phyloP scores from a whole-genome alignment of 371 early-diverging fungal species.

The Apophysomyces elegans region DNA sequence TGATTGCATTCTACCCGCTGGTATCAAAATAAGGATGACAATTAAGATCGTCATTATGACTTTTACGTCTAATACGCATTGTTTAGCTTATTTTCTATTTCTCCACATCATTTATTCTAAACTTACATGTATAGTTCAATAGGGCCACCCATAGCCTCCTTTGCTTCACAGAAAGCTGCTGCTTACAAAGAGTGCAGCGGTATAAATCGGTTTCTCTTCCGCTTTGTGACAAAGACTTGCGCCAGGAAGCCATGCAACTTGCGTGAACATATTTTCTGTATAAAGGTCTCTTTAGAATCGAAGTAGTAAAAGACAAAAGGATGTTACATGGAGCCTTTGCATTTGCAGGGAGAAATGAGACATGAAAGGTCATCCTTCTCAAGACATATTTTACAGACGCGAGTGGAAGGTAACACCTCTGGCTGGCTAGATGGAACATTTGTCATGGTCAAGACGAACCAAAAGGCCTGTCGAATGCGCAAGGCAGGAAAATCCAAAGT shows the following conservation, averaged over 20 bases:
- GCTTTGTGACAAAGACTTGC: slow-evolving; percentile 30
- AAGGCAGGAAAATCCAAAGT: too few relatives aligned
- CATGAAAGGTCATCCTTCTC: slow-evolving; percentile 45
- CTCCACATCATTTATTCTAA: neutral
- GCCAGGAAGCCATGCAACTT: slow-evolving; percentile 62
- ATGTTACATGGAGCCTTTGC: slow-evolving; percentile 60
- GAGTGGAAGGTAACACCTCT: neutral
- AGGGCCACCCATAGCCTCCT: slow-evolving; percentile 28
- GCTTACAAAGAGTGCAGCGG: slow-evolving; percentile 45
- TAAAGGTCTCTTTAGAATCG: neutral
- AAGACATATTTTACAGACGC: slow-evolving; percentile 58
- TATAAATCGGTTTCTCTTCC: slow-evolving; percentile 40
- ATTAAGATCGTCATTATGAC: slow-evolving; percentile 37
- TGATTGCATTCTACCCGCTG: slow-evolving; percentile 28
- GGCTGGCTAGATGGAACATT: neutral
- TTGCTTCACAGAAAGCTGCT: slow-evolving; percentile 32
- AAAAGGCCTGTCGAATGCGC: too few relatives aligned
- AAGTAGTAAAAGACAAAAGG: slow-evolving; percentile 1
- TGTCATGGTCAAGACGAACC: too few relatives aligned
- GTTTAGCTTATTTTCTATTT: too few relatives aligned
- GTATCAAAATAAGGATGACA: slow-evolving; percentile 35
- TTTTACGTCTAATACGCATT: slow-evolving; percentile 26
- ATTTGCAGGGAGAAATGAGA: slow-evolving; percentile 61
- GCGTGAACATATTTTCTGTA: slow-evolving; percentile 61
- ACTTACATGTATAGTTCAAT: slow-evolving; percentile 37